phyloP scores from a whole-genome alignment of 2,329 filamentous ascomycete species.

The Calonectria fujianensis region DNA sequence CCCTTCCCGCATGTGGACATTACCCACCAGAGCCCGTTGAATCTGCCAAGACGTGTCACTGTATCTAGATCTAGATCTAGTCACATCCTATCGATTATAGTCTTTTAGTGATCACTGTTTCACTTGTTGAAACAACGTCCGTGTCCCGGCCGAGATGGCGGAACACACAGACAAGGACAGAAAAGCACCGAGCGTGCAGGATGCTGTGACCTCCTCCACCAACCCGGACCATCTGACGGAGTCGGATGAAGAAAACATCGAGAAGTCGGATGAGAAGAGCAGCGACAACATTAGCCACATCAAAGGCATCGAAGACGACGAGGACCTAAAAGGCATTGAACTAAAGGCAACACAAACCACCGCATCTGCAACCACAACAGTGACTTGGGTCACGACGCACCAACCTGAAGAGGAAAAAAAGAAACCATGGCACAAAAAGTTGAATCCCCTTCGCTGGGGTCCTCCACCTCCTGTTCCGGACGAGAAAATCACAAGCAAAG shows the following conservation, averaged over 20 bases:
- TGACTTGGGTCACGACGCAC: slow-evolving; percentile 65
- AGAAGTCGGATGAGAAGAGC: slow-evolving; percentile 43
- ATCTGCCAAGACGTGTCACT: slow-evolving; percentile 30
- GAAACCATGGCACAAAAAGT: slow-evolving; percentile 78
- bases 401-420: slow-evolving; percentile 59
- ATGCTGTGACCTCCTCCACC: slow-evolving; percentile 55
- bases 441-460: slow-evolving; percentile 79
- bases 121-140: slow-evolving; percentile 21
- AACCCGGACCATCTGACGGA: slow-evolving; percentile 45
- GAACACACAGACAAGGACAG: slow-evolving; percentile 55
- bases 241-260: slow-evolving; percentile 46
- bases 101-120: neutral
- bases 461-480: slow-evolving; percentile 73
- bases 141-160: slow-evolving; percentile 50
- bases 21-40: slow-evolving; percentile 29
- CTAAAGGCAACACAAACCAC: slow-evolving; percentile 67
- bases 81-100: neutral
- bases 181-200: slow-evolving; percentile 55
- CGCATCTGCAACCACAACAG: slow-evolving; percentile 72
- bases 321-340: slow-evolving; percentile 41
- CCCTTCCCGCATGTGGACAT: slow-evolving; percentile 21
- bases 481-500: slow-evolving; percentile 74
- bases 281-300: slow-evolving; percentile 19
- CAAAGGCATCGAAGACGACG: slow-evolving; percentile 41
- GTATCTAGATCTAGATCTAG: slow-evolving; percentile 1